Evolutionary conservation across 2,329 filamentous ascomycete species (phyloP).

Genomic region (Polychaeton citri): DNA sequence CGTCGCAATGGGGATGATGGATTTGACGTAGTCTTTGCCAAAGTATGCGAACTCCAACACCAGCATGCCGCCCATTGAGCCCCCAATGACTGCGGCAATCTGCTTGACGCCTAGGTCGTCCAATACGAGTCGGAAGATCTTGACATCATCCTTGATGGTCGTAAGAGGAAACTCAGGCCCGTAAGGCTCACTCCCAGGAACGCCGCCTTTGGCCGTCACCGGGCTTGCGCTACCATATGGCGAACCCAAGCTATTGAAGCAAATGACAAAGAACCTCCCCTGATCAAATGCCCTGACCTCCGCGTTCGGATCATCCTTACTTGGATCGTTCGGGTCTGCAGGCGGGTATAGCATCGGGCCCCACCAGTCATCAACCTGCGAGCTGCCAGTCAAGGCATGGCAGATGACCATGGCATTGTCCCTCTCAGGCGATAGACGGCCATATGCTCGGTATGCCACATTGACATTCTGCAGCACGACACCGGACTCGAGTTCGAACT

Average conservation of each 20-base stretch:
- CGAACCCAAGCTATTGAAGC: conserved; percentile 74
- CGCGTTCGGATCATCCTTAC: neutral
- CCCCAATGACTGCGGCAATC: conserved; percentile 66
- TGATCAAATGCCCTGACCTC: conserved; percentile 54
- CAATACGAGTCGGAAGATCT: conserved; percentile 65
- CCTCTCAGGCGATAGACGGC: conserved; percentile 39
- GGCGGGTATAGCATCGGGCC: conserved; percentile 66
- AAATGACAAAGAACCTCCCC: conserved; percentile 72
- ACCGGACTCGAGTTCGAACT: conserved; percentile 87
- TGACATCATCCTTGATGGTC: conserved; percentile 89
- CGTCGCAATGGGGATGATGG: conserved; percentile 71
- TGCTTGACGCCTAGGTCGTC: conserved; percentile 70
- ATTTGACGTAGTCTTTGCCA: conserved; percentile 70
- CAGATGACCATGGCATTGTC: conserved; percentile 60
- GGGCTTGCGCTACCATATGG: conserved; percentile 81
- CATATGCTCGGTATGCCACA: conserved; percentile 51
- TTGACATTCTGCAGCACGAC: conserved; percentile 64
- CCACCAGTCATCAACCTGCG: conserved; percentile 82
- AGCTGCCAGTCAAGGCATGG: conserved; percentile 73
- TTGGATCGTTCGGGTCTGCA: conserved; percentile 25
- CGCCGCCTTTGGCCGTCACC: conserved; percentile 75
- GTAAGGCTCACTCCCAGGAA: conserved; percentile 61
- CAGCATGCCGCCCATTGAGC: conserved; percentile 80
- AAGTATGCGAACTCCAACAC: conserved; percentile 88
- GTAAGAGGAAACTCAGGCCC: conserved; percentile 94